Conservation (phyloP, 176 grass and related monocot species). For the Cenchrus fungigraminus region DNA sequence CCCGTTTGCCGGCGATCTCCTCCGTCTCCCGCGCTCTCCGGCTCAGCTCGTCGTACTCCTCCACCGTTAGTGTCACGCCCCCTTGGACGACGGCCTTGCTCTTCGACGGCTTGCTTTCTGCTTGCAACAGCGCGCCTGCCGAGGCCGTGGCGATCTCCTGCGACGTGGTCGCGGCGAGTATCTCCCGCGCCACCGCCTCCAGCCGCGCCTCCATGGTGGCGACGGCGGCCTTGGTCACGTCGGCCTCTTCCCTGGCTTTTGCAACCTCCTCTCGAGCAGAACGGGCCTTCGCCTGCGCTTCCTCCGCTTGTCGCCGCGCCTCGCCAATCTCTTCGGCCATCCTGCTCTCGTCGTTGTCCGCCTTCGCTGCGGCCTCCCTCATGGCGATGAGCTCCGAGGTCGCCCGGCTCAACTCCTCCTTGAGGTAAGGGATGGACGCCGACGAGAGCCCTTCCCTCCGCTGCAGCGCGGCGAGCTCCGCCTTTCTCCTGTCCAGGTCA, state of each 20-base stretch:
- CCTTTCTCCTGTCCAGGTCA: constrained; percentile 53
- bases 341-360: not conserved
- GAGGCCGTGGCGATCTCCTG: constrained; percentile 50
- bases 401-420: constrained; percentile 52
- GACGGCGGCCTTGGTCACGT: constrained; percentile 41
- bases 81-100: not conserved
- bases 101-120: not conserved
- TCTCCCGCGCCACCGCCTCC: constrained; percentile 61
- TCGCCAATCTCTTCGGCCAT: constrained; percentile 30
- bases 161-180: constrained; percentile 53
- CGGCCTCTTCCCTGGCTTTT: constrained; percentile 52
- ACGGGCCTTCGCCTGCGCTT: constrained; percentile 47
- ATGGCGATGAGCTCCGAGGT: constrained; percentile 37
- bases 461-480: constrained; percentile 46
- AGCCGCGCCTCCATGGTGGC: constrained; percentile 50
- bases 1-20: constrained; percentile 50
- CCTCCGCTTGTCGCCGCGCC: constrained; percentile 52
- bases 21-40: constrained; percentile 59
- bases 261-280: constrained; percentile 51
- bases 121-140: constrained; percentile 41
- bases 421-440: constrained; percentile 48
- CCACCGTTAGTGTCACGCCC: constrained; percentile 42
- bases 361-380: constrained; percentile 42
- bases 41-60: constrained; percentile 73
- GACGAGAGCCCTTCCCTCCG: constrained; percentile 35